These are phyloP conservation scores for Tuber melanosporum DNA, from an alignment of 495 filamentous ascomycete species.

Conservation along the genomic window DNA sequence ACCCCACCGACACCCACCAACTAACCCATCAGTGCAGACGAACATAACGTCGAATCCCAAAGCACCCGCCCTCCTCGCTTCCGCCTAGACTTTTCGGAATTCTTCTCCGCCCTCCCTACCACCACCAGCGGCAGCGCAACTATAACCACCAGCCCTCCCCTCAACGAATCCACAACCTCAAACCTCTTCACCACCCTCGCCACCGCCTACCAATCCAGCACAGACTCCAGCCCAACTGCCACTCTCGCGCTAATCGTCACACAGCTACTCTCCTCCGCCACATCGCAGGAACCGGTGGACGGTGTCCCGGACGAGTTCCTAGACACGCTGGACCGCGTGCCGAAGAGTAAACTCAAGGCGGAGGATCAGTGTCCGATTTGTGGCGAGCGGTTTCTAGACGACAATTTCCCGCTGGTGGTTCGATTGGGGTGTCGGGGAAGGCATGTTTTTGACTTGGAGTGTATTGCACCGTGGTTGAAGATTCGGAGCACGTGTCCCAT, in stretches of 20 bases:
- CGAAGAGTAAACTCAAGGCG: slow-evolving; percentile 58
- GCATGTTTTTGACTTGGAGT: slow-evolving; percentile 88
- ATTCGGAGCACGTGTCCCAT: slow-evolving; percentile 70
- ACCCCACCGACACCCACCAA: background rate
- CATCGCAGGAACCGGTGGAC: slow-evolving; percentile 62
- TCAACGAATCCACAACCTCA: slow-evolving; percentile 8
- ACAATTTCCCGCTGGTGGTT: slow-evolving; percentile 70
- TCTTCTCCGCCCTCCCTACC: slow-evolving; percentile 69
- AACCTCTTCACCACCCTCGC: slow-evolving; percentile 50
- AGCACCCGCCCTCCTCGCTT: slow-evolving; percentile 47
- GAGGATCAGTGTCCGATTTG: slow-evolving; percentile 81
- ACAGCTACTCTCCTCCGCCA: slow-evolving; percentile 54
- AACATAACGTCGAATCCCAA: slow-evolving; percentile 63
- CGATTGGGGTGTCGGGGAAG: slow-evolving; percentile 72
- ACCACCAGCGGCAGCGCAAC: slow-evolving; percentile 54
- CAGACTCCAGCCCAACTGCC: slow-evolving; percentile 38
- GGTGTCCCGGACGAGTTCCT: slow-evolving; percentile 77
- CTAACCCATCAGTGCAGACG: slow-evolving; percentile 53
- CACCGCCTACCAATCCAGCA: slow-evolving; percentile 40
- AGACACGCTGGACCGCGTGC: slow-evolving; percentile 72
- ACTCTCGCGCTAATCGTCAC: slow-evolving; percentile 59
- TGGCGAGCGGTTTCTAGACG: slow-evolving; percentile 72
- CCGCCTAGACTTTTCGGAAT: slow-evolving; percentile 79
- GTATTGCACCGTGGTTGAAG: slow-evolving; percentile 85
- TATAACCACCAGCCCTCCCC: slow-evolving; percentile 42